Evolutionary conservation across 352 stramenopile genomes (phyloP), one percentile per base, ranked within the genome.

Genomic region (Globisporangium cederbergense): DNA sequence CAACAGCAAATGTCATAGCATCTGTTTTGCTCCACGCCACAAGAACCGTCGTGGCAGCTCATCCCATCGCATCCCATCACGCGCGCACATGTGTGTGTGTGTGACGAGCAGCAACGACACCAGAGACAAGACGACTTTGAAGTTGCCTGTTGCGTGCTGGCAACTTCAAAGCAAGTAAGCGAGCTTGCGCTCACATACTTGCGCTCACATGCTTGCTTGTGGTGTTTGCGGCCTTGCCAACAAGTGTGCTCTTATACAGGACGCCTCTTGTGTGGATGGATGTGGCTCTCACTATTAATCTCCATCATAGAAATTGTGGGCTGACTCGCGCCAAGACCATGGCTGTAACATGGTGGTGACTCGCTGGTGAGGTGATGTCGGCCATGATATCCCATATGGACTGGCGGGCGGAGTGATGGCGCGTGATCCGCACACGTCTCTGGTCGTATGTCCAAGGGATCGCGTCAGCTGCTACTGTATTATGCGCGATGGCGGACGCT

Each of bases 61-160:
- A 40, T 42, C 50, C 6, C 50, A 56, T 42, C 47, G 4, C 50
- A 56, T 28, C 45, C 45, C 32, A 5, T 18, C 32, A 4, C 32
- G 4, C 32, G 36, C 36, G 36, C 36, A 25, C 22, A 25, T 25
- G 22, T 25, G 22, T 25, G 22, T 25, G 22, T 25, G 30, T 20
- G 30, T 58, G 51, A 58, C 51, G 51, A 45, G 32, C n/a, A 51
- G 8, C 50, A 51, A 8, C 55, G 51, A 25, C 55, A 25, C 22
- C 22, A 60, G 55, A 60, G 55, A 60, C 55, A 60, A 60, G 36
- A 38, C 55, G 40, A 38, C 36, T 60, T 60, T 60, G 54, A 60
- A 60, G 54, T 60, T 47, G 54, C 54, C 22, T 25, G 22, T 25
- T 25, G 22, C 22, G 22, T 25, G 22, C 22, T 25, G 22, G 22